phyloP scores from a whole-genome alignment of 1,284 basidiomycete species.

The Porogramme epimiltina region DNA sequence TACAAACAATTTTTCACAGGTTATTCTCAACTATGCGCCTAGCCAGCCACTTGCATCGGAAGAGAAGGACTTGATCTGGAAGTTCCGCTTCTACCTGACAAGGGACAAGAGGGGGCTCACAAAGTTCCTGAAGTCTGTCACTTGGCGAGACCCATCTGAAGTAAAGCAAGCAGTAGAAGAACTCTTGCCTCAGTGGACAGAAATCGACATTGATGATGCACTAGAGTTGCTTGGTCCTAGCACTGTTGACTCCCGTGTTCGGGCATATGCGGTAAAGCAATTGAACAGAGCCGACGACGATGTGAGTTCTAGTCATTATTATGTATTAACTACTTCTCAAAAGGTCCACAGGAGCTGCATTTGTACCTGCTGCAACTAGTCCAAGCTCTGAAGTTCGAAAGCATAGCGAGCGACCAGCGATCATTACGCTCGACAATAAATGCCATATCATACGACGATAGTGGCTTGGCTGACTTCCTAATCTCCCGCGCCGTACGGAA shows the following conservation, averaged over 20 bases:
- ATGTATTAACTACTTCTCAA: conserved; percentile 4
- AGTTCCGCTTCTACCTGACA: conserved; percentile 96
- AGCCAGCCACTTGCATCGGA: conserved; percentile 86
- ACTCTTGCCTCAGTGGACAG: conserved; percentile 94
- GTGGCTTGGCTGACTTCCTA: conserved; percentile 88
- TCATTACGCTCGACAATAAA: conserved; percentile 17
- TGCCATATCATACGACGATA: conserved; percentile 78
- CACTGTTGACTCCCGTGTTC: conserved; percentile 88
- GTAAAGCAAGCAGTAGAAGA: conserved; percentile 98
- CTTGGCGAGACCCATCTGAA: conserved; percentile 95
- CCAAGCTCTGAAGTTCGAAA: conserved; percentile 96
- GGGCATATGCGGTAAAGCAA: conserved; percentile 93
- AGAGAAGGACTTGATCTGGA: conserved; percentile 98
- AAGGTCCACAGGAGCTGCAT: conserved; percentile 72
- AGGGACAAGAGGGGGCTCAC: conserved; percentile 91
- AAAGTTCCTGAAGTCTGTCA: conserved; percentile 98
- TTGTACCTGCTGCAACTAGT: conserved; percentile 96
- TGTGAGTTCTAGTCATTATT: conserved; percentile 44
- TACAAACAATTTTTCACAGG: conserved; percentile 46
- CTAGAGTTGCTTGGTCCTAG: conserved; percentile 92
- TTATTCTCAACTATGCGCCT: conserved; percentile 90
- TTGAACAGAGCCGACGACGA: conserved; percentile 93
- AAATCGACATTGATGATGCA: conserved; percentile 96
- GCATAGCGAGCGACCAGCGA: conserved; percentile 65
- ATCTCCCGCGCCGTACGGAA: conserved; percentile 86